Percentiles rank a stretch among this genome's conserved stretches.
phyloP scores from a whole-genome alignment of 202 grass and related monocot species.

The Dendrocalamus latiflorus region DNA sequence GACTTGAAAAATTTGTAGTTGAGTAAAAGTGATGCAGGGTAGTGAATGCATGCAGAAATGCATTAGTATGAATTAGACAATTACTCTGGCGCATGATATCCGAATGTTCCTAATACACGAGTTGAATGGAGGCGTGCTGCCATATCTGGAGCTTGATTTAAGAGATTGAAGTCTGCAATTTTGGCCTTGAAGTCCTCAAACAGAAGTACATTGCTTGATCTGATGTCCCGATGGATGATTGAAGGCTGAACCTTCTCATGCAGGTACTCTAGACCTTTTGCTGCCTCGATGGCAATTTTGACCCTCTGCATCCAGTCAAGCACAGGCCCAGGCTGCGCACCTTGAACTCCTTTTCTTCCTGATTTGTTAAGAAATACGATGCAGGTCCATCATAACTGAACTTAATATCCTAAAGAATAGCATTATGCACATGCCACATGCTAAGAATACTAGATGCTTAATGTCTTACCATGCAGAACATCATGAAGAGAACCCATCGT shows the following conservation, averaged over 20 bases:
- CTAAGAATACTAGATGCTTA: not conserved
- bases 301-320: constrained; percentile 90
- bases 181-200: constrained; percentile 93
- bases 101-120: constrained; percentile 85
- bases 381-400: constrained; percentile 9
- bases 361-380: constrained; percentile 21
- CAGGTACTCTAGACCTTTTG: constrained; percentile 88
- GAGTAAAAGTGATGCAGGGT: not conserved
- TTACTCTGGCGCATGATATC: constrained; percentile 97
- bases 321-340: constrained; percentile 74
- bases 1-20: not conserved
- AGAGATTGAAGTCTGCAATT: constrained; percentile 91
- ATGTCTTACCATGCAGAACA: constrained; percentile 81
- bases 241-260: constrained; percentile 88
- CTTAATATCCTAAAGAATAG: not conserved
- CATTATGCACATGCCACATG: not conserved
- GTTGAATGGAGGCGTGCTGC: constrained; percentile 83
- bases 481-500: constrained; percentile 94
- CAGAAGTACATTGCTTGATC: constrained; percentile 85
- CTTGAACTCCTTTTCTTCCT: constrained; percentile 95
- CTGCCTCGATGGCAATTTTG: constrained; percentile 81
- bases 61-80: constrained; percentile 28
- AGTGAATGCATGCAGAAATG: not conserved
- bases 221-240: constrained; percentile 88
- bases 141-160: constrained; percentile 91